A percentile compares a stretch with the other conserved stretches of the same genome.
These are phyloP conservation scores for Colletotrichum sp. DNA, from an alignment of 2,329 filamentous ascomycete species.

Conservation along the genomic window DNA sequence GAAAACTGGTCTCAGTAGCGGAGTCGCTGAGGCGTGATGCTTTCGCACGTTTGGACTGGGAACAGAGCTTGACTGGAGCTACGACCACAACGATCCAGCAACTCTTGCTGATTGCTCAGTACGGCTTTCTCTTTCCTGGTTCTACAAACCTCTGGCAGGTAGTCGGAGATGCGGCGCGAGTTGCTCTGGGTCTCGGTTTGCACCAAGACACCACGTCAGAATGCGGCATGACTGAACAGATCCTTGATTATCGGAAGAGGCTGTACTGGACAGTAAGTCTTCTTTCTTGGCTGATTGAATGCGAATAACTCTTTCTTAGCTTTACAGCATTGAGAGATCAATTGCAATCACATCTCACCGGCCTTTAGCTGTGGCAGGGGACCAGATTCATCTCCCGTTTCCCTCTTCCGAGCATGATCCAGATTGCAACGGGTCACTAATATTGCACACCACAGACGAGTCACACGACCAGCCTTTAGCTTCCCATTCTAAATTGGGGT, in stretches of 20 bases:
- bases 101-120: background rate
- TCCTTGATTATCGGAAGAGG: background rate
- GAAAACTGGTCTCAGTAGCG: background rate
- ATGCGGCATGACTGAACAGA: background rate
- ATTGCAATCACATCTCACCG: background rate
- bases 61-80: background rate
- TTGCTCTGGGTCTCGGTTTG: background rate
- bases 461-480: background rate
- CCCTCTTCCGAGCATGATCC: background rate
- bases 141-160: background rate
- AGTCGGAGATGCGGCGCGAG: background rate
- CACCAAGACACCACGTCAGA: background rate
- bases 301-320: background rate
- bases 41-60: background rate
- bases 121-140: background rate
- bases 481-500: background rate
- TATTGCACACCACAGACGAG: background rate
- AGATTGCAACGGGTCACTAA: background rate
- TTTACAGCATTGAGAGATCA: background rate
- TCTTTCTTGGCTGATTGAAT: background rate
- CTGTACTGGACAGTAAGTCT: background rate
- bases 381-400: background rate
- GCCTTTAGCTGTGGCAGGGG: background rate
- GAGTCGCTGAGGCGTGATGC: background rate
- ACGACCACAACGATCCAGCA: background rate